Evolutionary conservation across 768 basidiomycete genomes (phyloP).

Genomic region (Gloeophyllum trabeum): DNA sequence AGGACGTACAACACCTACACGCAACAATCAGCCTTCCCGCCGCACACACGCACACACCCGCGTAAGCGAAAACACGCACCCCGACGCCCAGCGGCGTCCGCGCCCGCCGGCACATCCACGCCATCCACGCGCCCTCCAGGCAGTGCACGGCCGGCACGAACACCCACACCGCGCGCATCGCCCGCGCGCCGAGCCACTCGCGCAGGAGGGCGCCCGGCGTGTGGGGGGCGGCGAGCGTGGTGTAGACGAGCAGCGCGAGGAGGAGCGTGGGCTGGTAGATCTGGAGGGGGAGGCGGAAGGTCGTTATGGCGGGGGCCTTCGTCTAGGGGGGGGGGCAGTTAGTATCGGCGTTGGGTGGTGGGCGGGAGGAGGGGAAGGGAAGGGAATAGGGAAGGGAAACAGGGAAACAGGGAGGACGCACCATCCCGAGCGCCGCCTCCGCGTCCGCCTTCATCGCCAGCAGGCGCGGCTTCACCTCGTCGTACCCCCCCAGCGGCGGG

Average conservation of each 20-base stretch:
- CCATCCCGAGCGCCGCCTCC: constrained; percentile 75
- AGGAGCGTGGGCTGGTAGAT: constrained; percentile 15
- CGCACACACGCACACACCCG: background rate
- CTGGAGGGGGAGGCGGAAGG: constrained; percentile 35
- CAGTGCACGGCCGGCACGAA: constrained; percentile 25
- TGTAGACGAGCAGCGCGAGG: constrained; percentile 21
- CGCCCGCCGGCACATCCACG: constrained; percentile 36
- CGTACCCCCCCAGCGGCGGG: constrained; percentile 64
- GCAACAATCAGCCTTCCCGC: background rate
- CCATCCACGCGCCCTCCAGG: constrained; percentile 37
- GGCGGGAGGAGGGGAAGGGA: background rate
- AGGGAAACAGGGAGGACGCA: constrained; percentile 18
- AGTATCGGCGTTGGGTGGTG: background rate
- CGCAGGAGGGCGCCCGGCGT: constrained; percentile 21
- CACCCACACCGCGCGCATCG: constrained; percentile 22
- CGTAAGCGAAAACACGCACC: constrained; percentile 21
- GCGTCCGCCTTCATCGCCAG: constrained; percentile 74
- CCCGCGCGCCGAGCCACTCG: constrained; percentile 17
- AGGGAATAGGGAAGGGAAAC: background rate
- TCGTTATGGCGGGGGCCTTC: constrained; percentile 30
- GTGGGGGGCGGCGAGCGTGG: constrained; percentile 14
- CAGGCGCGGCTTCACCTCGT: constrained; percentile 73
- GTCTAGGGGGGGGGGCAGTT: constrained; percentile 1
- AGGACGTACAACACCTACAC: constrained; percentile 41
- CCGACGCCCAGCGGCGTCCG: constrained; percentile 30